These are phyloP conservation scores for Coemansia sp. DNA, from an alignment of 192 early-diverging fungal species.

Conservation along the genomic window DNA sequence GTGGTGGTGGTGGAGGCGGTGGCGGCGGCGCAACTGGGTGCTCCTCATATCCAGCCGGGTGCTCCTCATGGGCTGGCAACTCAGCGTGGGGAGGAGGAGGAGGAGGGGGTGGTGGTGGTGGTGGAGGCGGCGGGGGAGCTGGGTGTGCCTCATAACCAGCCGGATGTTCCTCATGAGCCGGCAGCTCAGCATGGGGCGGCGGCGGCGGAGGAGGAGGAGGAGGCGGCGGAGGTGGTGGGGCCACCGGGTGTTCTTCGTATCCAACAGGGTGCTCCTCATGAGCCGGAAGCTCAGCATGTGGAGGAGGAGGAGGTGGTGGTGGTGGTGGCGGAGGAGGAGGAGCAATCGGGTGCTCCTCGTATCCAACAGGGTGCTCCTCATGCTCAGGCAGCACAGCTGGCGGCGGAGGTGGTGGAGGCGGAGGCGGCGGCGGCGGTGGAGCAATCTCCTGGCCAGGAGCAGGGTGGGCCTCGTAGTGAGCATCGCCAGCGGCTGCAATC, in stretches of 20 bases:
- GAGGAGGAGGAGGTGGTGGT: constrained; percentile 5
- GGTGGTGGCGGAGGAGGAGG: constrained; percentile 4
- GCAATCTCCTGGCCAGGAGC: background rate
- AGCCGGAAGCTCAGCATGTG: background rate
- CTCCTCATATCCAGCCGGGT: constrained; percentile 12
- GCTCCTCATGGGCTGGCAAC: constrained; percentile 14
- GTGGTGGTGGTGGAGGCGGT: background rate
- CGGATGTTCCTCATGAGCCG: constrained; percentile 15
- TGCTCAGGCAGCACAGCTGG: constrained; percentile 4
- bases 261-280: constrained; percentile 20
- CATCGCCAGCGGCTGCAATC: constrained; percentile 38
- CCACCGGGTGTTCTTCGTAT: constrained; percentile 15
- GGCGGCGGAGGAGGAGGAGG: constrained; percentile 3
- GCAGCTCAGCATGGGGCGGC: constrained; percentile 1
- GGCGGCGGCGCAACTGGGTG: constrained; percentile 16
- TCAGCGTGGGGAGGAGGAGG: background rate
- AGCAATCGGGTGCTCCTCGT: constrained; percentile 13
- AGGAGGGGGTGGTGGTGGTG: background rate
- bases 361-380: constrained; percentile 13
- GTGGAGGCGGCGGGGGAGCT: background rate
- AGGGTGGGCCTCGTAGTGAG: constrained; percentile 32
- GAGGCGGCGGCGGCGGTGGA: background rate
- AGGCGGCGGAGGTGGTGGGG: constrained; percentile 3
- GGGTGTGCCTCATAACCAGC: constrained; percentile 20
- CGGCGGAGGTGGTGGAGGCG: background rate